Conservation (phyloP, 768 basidiomycete species). For the Lactarius indigo region DNA sequence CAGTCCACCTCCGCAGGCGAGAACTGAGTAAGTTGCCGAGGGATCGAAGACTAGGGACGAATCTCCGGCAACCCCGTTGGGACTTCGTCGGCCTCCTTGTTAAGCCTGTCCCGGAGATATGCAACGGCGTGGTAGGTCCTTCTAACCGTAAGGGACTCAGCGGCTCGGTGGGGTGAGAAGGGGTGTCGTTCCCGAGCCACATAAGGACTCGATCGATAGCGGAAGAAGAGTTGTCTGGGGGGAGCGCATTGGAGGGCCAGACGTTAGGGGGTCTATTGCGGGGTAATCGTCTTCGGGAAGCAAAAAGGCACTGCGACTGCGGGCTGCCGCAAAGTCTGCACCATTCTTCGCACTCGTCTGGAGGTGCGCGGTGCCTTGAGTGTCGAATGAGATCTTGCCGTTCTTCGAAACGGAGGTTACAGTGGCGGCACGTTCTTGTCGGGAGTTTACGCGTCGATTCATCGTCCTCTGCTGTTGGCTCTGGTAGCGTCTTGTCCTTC, state of each 20-base stretch:
- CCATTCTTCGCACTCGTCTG: neutral
- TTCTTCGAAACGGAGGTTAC: neutral
- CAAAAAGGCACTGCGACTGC: neutral
- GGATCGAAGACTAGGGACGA: neutral
- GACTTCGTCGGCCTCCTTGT: neutral
- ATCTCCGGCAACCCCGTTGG: neutral
- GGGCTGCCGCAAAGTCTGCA: neutral
- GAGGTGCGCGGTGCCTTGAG: neutral
- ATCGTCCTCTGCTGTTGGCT: neutral
- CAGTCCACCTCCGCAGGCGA: neutral
- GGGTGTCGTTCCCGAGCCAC: neutral
- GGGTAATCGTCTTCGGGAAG: neutral
- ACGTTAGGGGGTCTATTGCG: neutral
- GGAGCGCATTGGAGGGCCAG: neutral
- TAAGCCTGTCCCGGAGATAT: neutral
- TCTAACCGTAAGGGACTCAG: neutral
- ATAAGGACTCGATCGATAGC: too few relatives aligned
- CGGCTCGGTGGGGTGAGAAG: neutral
- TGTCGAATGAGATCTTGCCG: neutral
- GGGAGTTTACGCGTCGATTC: neutral
- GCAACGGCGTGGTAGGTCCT: neutral
- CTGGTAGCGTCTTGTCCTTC: neutral
- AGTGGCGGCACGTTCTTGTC: neutral
- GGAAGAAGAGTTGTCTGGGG: too few relatives aligned
- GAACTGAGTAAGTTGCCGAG: neutral